Evolutionary conservation across 176 grass and related monocot species (phyloP).

Genomic region (Carex littledalei): DNA sequence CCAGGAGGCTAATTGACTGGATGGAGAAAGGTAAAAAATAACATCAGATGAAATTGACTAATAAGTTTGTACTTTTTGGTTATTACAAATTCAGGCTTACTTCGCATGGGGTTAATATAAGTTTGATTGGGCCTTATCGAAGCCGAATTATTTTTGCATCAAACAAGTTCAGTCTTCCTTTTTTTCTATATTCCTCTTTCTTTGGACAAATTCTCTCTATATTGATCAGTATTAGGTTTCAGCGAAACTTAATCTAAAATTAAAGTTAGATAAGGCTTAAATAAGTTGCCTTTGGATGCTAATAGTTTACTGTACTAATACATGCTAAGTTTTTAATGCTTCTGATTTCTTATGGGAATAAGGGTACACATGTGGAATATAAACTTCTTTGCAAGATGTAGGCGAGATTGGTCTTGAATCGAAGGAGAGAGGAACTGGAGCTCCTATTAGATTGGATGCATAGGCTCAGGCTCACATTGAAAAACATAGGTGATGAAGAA

Average conservation of each 20-base stretch:
- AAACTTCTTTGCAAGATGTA: too few relatives aligned
- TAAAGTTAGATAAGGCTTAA: background rate
- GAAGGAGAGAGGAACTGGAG: slow-evolving; percentile 40
- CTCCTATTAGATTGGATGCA: slow-evolving; percentile 69
- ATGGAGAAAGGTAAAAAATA: slow-evolving; percentile 87
- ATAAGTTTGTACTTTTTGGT: background rate
- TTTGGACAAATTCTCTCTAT: slow-evolving; percentile 17
- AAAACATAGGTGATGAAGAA: slow-evolving; percentile 57
- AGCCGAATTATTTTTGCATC: background rate
- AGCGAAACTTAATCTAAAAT: background rate
- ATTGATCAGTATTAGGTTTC: background rate
- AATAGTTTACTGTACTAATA: too few relatives aligned
- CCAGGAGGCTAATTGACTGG: slow-evolving; percentile 90
- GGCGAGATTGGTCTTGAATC: too few relatives aligned
- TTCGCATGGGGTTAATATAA: background rate
- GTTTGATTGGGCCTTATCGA: background rate
- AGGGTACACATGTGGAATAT: too few relatives aligned
- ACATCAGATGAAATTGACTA: background rate
- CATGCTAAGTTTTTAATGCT: too few relatives aligned
- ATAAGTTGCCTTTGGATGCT: too few relatives aligned
- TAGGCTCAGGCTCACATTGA: slow-evolving; percentile 66
- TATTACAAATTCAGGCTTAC: background rate
- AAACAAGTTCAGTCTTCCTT: background rate
- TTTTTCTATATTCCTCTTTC: slow-evolving; percentile 4
- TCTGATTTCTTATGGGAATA: too few relatives aligned